phyloP scores from a whole-genome alignment of 768 basidiomycete genomes.

The Phylloporus sp. region DNA sequence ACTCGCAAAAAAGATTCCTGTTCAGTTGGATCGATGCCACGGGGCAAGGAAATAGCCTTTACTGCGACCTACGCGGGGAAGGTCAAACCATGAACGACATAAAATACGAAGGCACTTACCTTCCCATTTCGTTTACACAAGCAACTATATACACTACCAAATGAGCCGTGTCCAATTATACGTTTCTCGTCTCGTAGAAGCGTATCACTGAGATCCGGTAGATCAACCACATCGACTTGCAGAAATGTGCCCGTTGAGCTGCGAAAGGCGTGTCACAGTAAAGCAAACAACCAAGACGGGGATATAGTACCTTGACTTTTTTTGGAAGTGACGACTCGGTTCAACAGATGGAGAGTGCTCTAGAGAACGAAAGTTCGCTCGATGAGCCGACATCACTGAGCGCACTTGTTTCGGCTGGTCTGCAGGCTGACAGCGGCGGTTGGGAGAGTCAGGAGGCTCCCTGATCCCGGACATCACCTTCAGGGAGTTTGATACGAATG shows the following conservation, averaged over 20 bases:
- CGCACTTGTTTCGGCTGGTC: too few species aligned
- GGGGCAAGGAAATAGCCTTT: not conserved
- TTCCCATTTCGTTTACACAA: not conserved
- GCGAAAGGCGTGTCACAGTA: not conserved
- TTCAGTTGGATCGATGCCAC: not conserved
- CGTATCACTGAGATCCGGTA: not conserved
- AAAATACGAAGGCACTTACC: not conserved
- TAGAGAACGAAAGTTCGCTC: too few species aligned
- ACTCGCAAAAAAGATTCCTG: not conserved
- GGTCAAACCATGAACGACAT: not conserved
- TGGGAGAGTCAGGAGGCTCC: too few species aligned
- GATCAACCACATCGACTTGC: not conserved
- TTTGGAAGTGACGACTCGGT: too few species aligned
- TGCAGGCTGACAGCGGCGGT: too few species aligned
- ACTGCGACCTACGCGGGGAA: constrained; percentile 1
- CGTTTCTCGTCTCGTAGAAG: not conserved
- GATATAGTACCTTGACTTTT: too few species aligned
- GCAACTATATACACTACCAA: not conserved
- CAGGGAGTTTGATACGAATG: too few species aligned
- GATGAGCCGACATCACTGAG: too few species aligned
- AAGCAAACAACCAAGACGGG: not conserved
- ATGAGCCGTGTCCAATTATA: not conserved
- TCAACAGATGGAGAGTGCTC: too few species aligned
- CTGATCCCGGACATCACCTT: too few species aligned
- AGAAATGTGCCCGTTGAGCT: not conserved